These are phyloP conservation scores for Austroboletus eburneus DNA, from an alignment of 768 basidiomycete species.

Conservation along the genomic window DNA sequence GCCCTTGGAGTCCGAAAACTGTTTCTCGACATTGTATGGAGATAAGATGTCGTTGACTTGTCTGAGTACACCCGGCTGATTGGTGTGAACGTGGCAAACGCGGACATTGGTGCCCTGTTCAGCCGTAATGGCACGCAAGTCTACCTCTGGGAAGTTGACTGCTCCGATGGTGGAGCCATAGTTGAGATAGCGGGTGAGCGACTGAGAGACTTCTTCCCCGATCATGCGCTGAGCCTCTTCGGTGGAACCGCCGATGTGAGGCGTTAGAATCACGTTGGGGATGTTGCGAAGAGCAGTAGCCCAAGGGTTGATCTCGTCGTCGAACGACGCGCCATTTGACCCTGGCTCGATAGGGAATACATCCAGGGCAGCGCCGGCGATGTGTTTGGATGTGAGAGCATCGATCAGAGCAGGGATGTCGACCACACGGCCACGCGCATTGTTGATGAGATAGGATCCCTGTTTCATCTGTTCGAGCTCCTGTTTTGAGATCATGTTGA, in stretches of 20 bases:
- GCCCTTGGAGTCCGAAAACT: slow-evolving; percentile 96
- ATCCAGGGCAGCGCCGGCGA: slow-evolving; percentile 87
- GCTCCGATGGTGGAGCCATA: slow-evolving; percentile 88
- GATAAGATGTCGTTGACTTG: slow-evolving; percentile 92
- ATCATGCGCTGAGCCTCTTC: slow-evolving; percentile 99
- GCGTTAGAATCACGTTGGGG: slow-evolving; percentile 93
- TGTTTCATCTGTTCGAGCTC: slow-evolving; percentile 91
- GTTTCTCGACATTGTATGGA: slow-evolving; percentile 98
- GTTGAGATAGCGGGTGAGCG: slow-evolving; percentile 85
- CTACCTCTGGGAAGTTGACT: slow-evolving; percentile 99
- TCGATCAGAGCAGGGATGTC: slow-evolving; percentile 88
- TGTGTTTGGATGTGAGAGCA: slow-evolving; percentile 77
- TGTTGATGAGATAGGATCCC: slow-evolving; percentile 95
- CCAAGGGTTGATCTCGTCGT: slow-evolving; percentile 86
- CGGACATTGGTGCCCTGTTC: slow-evolving; percentile 81
- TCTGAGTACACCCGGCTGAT: slow-evolving; percentile 91
- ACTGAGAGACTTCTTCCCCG: slow-evolving; percentile 87
- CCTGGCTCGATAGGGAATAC: slow-evolving; percentile 95
- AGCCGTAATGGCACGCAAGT: slow-evolving; percentile 84
- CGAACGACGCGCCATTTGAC: slow-evolving; percentile 85
- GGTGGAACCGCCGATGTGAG: slow-evolving; percentile 98
- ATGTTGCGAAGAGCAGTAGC: slow-evolving; percentile 66
- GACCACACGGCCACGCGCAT: slow-evolving; percentile 92
- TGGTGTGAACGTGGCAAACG: slow-evolving; percentile 93
- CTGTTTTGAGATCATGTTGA: slow-evolving; percentile 79